These are phyloP conservation scores for Gliomastix tumulicola DNA, from an alignment of 2,329 filamentous ascomycete species.

Conservation along the genomic window DNA sequence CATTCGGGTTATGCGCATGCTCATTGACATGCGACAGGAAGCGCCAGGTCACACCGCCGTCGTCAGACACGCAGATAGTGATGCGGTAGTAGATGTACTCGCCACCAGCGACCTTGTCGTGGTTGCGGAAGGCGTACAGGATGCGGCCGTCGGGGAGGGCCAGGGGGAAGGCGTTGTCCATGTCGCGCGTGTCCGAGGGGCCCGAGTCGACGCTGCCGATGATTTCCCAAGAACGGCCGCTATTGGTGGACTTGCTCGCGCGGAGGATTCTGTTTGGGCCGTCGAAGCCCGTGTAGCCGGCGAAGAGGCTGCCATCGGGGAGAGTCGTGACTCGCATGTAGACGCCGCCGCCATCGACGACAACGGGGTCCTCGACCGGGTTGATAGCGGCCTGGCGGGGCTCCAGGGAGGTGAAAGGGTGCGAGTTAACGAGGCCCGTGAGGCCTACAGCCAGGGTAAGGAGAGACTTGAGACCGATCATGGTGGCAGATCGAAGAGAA, in stretches of 20 bases:
- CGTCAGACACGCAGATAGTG: slow-evolving; percentile 30
- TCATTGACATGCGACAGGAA: slow-evolving; percentile 21
- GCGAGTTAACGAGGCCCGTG: neutral
- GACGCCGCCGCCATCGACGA: slow-evolving; percentile 16
- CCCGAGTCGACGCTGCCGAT: slow-evolving; percentile 13
- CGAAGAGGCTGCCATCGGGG: slow-evolving; percentile 15
- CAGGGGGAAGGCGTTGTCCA: slow-evolving; percentile 24
- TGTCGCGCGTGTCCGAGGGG: slow-evolving; percentile 10
- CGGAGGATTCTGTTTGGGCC: slow-evolving; percentile 14
- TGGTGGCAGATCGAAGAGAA: too few relatives aligned
- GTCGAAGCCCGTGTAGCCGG: slow-evolving; percentile 17
- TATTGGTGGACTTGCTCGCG: slow-evolving; percentile 15
- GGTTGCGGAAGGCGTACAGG: slow-evolving; percentile 27
- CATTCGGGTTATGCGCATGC: slow-evolving; percentile 8
- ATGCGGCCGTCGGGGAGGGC: slow-evolving; percentile 24
- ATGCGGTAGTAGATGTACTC: slow-evolving; percentile 30
- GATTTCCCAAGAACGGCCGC: slow-evolving; percentile 16
- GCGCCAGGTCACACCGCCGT: slow-evolving; percentile 27
- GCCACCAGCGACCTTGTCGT: slow-evolving; percentile 14
- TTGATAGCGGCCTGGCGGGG: slow-evolving; percentile 5
- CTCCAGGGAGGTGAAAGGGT: slow-evolving; percentile 3
- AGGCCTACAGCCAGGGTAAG: too few relatives aligned
- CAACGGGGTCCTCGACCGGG: slow-evolving; percentile 9
- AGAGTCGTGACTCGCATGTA: slow-evolving; percentile 19
- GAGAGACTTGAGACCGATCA: too few relatives aligned